Conservation (phyloP, 306 rosid genomes). For the Inga oerstediana region DNA sequence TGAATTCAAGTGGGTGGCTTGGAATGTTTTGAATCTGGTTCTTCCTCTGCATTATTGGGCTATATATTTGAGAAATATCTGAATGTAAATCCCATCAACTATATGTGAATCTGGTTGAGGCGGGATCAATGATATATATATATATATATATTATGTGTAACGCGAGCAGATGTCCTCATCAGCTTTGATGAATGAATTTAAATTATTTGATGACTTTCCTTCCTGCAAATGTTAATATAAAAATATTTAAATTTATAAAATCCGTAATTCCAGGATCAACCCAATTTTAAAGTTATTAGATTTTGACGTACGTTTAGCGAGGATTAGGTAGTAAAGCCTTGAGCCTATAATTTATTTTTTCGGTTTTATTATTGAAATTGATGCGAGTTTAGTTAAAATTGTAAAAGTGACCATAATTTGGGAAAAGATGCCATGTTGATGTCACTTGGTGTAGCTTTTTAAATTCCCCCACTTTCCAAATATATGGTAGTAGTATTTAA, state of each 20-base stretch:
- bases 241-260: too few species aligned
- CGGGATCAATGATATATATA: background rate
- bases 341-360: background rate
- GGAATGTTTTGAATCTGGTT: background rate
- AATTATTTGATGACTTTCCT: conserved; percentile 4
- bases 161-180: background rate
- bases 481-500: too few species aligned
- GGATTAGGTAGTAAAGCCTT: background rate
- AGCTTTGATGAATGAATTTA: conserved; percentile 41
- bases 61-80: background rate
- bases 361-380: background rate
- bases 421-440: background rate
- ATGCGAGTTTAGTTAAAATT: background rate
- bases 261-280: too few species aligned
- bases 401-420: background rate
- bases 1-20: conserved; percentile 17
- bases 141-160: background rate
- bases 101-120: conserved; percentile 2
- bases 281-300: background rate
- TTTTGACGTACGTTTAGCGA: background rate
- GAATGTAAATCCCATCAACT: conserved; percentile 7
- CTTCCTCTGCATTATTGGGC: background rate
- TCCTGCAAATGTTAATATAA: conserved; percentile 21
- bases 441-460: background rate
- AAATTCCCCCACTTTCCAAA: background rate